A percentile compares a stretch with the other conserved stretches of the same genome.
phyloP scores from a whole-genome alignment of 202 grass and related monocot species.

The Saccharum hybrid region DNA sequence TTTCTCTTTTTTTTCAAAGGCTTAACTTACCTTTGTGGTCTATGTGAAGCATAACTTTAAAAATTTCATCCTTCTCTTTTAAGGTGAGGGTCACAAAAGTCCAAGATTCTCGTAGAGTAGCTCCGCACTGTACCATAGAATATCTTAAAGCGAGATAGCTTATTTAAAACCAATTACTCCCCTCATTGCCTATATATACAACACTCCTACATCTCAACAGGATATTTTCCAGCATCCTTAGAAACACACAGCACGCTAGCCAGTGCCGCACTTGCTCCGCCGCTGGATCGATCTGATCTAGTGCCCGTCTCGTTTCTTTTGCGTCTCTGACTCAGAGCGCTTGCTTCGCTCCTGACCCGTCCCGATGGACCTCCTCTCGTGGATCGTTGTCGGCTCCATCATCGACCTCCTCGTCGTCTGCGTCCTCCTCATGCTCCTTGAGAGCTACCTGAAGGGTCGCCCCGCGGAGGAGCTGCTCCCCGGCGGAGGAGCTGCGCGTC shows the following conservation, averaged over 20 bases:
- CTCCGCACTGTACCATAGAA: too few relatives aligned
- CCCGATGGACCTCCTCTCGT: not conserved
- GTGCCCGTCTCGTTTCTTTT: not conserved
- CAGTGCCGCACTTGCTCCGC: not conserved
- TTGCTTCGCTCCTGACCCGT: not conserved
- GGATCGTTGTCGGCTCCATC: not conserved
- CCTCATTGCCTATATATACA: not conserved
- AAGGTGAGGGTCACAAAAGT: too few relatives aligned
- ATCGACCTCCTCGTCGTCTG: not conserved
- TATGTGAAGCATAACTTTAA: too few relatives aligned
- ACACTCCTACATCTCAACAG: not conserved
- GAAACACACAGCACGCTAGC: not conserved
- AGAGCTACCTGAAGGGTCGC: not conserved
- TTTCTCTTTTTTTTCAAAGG: not conserved
- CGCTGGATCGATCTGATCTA: not conserved
- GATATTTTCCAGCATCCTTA: too few relatives aligned
- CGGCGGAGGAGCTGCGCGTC: not conserved
- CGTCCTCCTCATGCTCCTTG: not conserved
- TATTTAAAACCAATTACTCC: too few relatives aligned
- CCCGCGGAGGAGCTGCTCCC: not conserved
- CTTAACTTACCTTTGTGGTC: not conserved
- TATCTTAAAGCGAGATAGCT: too few relatives aligned
- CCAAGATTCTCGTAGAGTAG: too few relatives aligned
- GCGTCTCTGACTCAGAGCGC: not conserved
- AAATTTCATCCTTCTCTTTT: too few relatives aligned